A percentile compares a stretch with the other conserved stretches of the same genome.
These are phyloP conservation scores for Psidium friedrichsthalianum DNA, from an alignment of 345 rosid species.

Conservation along the genomic window DNA sequence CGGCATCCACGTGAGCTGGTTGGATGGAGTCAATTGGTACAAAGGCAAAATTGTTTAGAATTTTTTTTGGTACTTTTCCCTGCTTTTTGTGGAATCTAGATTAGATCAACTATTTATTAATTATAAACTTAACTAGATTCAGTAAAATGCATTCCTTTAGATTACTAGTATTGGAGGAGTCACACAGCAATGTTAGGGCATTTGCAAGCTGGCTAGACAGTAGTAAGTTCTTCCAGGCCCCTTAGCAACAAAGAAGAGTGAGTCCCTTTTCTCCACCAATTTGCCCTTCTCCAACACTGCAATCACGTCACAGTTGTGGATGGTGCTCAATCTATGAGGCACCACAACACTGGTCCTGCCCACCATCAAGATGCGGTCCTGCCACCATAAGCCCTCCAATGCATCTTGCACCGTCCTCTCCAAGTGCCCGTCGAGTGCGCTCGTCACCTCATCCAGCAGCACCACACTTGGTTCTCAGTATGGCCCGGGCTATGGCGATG, in stretches of 20 bases:
- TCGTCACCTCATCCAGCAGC: slow-evolving; percentile 24
- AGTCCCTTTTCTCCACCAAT: slow-evolving; percentile 15
- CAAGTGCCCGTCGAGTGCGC: slow-evolving; percentile 18
- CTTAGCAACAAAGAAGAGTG: slow-evolving; percentile 12
- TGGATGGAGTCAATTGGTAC: too few relatives aligned
- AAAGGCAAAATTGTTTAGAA: too few relatives aligned
- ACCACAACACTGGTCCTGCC: slow-evolving; percentile 25
- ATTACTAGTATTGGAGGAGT: neutral
- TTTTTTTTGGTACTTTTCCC: too few relatives aligned
- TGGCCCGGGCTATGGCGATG: slow-evolving; percentile 20
- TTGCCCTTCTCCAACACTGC: slow-evolving; percentile 20
- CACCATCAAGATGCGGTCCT: too few relatives aligned
- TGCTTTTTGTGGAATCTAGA: neutral
- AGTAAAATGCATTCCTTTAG: neutral
- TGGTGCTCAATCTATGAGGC: slow-evolving; percentile 19
- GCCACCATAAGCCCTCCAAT: slow-evolving; percentile 13
- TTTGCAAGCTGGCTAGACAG: neutral
- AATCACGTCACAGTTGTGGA: slow-evolving; percentile 12
- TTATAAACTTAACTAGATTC: neutral
- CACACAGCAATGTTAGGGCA: neutral
- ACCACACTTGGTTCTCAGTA: slow-evolving; percentile 10
- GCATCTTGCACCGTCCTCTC: slow-evolving; percentile 26
- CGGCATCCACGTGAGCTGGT: too few relatives aligned
- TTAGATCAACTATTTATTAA: neutral
- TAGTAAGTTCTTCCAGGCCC: slow-evolving; percentile 16